Evolutionary conservation across 495 filamentous ascomycete genomes (phyloP), one percentile per base, ranked within the genome.

Genomic region (Lasiosphaeriaceae sp.): DNA sequence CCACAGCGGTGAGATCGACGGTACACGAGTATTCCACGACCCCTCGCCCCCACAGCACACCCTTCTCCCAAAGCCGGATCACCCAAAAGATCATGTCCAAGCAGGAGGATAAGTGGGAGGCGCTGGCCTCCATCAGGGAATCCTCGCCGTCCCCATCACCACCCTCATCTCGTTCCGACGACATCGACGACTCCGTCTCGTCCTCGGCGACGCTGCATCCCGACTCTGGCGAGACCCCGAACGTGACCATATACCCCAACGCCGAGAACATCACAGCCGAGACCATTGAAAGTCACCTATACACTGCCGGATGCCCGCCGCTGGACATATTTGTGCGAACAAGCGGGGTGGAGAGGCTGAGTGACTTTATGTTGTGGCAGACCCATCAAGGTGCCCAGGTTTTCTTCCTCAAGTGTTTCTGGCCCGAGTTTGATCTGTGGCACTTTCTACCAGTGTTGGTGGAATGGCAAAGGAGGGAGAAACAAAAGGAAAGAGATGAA

Each of bases 361-460:
- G 90, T 63, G 94, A 98, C 66, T 98, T 97, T 65, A 92, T 98
- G 92, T 84, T 98, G 51, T 98, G 94, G 94, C 94, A 98, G 71
- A 92, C 89, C 63, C 92, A 97, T 62, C 80, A 95, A 64, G 78
- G 93, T 44, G 97, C 94, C 0, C 87, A 96, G 52, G 87, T 97
- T 53, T 89, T 90, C 39, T 98, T 97, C 72, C 69, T 96, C 41
- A 83, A 96, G 55, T 93, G 90, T 54, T 74, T 97, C 44, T 98
- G 94, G 94, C 94, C 94, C 3, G 91, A 97, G 61, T 96, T 98
- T 61, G 92, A 95, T 66, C 77, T 98, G 11, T 95, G 92, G 92
- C 78, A 90, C 44, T 97, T 98, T 72, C 63, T 98, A 23, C 94
- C 95, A 0, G 91, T 97, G 4, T 73, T 98, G 35, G 73, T 96